Evolutionary conservation across 257 asterid species (phyloP).

Genomic region (Fraxinus americana): DNA sequence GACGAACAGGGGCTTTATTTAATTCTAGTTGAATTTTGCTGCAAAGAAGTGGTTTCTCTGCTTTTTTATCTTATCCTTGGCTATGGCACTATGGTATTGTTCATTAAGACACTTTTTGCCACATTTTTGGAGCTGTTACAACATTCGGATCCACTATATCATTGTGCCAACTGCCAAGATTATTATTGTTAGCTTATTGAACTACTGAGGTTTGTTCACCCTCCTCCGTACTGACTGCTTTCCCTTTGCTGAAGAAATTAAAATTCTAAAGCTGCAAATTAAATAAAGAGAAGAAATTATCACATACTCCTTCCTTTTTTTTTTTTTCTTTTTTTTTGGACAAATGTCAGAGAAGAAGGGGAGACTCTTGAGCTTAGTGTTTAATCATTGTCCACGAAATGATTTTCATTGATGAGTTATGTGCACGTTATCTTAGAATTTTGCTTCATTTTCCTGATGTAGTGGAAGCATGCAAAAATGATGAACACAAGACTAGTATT

Average conservation of each 20-base stretch:
- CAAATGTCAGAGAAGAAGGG: background rate
- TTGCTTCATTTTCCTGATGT: slow-evolving; percentile 11
- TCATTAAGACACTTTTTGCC: background rate
- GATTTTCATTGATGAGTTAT: background rate
- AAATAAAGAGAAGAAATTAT: slow-evolving; percentile 2
- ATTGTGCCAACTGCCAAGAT: slow-evolving; percentile 9
- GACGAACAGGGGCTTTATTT: too few species aligned
- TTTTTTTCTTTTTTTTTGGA: background rate
- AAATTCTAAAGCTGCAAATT: slow-evolving; percentile 6
- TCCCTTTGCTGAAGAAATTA: background rate
- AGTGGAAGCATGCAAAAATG: too few species aligned
- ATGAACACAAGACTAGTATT: too few species aligned
- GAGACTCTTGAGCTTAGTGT: background rate
- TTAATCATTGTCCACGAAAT: background rate
- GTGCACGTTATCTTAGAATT: background rate
- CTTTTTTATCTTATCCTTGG: background rate
- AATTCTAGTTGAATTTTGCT: slow-evolving; percentile 6
- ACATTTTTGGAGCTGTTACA: background rate
- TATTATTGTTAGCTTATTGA: slow-evolving; percentile 18
- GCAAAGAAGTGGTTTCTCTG: slow-evolving; percentile 7
- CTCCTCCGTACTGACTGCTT: background rate
- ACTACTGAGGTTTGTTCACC: slow-evolving; percentile 8
- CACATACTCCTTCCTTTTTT: background rate
- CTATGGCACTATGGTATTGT: background rate
- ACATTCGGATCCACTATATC: background rate